Percentiles rank a stretch among this genome's conserved stretches.
Conservation (phyloP, 140 eudicot species). For the Erigeron philadelphicus region DNA sequence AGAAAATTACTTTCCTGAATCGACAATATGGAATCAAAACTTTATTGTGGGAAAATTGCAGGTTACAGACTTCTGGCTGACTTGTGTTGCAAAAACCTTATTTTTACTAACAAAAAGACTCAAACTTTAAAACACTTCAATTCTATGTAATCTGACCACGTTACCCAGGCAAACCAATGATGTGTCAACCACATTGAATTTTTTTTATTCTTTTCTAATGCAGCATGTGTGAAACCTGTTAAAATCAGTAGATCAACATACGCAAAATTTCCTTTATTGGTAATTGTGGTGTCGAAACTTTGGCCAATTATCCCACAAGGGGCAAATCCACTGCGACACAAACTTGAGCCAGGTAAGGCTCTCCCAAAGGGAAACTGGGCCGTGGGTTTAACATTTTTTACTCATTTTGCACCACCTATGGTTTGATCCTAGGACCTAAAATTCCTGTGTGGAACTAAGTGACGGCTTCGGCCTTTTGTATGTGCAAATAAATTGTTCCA, state of each 20-base stretch:
- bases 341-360: too few species aligned
- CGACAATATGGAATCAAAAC: background rate
- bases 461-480: background rate
- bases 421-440: too few species aligned
- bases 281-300: too few species aligned
- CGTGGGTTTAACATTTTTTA: too few species aligned
- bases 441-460: background rate
- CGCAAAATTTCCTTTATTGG: too few species aligned
- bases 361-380: too few species aligned
- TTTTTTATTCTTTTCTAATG: background rate
- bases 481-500: background rate
- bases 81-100: background rate
- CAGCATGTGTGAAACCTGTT: background rate
- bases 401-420: too few species aligned
- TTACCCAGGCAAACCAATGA: background rate
- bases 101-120: background rate
- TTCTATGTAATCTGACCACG: background rate
- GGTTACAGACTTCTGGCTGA: conserved; percentile 6
- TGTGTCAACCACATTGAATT: background rate
- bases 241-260: background rate
- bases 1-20: background rate
- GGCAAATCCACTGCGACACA: too few species aligned
- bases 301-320: too few species aligned
- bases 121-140: background rate
- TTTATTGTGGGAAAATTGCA: background rate